phyloP scores from a whole-genome alignment of 2,329 filamentous ascomycete species.

The Phialemoniopsis sp. region DNA sequence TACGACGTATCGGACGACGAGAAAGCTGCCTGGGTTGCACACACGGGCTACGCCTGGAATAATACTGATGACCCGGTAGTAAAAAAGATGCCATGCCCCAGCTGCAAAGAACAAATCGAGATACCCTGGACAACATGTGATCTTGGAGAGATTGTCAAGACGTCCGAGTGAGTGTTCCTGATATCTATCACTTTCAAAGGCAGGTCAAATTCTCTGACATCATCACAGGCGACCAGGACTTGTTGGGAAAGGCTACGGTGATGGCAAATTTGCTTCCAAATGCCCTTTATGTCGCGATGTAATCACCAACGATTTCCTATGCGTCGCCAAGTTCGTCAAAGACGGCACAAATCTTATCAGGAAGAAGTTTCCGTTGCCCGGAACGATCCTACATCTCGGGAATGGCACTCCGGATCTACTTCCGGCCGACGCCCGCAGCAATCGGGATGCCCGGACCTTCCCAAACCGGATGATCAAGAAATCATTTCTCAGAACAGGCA shows the following conservation, averaged over 20 bases:
- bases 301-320: conserved; percentile 55
- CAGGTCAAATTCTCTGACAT: too few species aligned
- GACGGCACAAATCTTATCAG: conserved; percentile 48
- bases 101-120: conserved; percentile 35
- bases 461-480: conserved; percentile 53
- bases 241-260: conserved; percentile 55
- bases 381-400: conserved; percentile 56
- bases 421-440: conserved; percentile 7
- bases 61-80: conserved; percentile 45
- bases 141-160: conserved; percentile 25
- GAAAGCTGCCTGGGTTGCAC: conserved; percentile 38
- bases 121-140: conserved; percentile 59
- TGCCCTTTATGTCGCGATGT: conserved; percentile 48
- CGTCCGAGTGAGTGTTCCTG: conserved; percentile 14
- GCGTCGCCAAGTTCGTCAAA: conserved; percentile 55
- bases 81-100: conserved; percentile 52
- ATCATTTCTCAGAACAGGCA: conserved; percentile 27
- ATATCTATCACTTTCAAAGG: not conserved
- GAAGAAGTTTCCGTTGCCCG: conserved; percentile 55
- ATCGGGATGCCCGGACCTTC: conserved; percentile 37
- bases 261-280: conserved; percentile 42
- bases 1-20: conserved; percentile 45
- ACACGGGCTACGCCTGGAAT: conserved; percentile 53
- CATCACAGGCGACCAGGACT: conserved; percentile 18
- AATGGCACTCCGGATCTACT: conserved; percentile 43